Percentiles rank a stretch among this genome's conserved stretches.
Conservation (phyloP, 1,284 basidiomycete genomes). For the Sporisorium sorghi region DNA sequence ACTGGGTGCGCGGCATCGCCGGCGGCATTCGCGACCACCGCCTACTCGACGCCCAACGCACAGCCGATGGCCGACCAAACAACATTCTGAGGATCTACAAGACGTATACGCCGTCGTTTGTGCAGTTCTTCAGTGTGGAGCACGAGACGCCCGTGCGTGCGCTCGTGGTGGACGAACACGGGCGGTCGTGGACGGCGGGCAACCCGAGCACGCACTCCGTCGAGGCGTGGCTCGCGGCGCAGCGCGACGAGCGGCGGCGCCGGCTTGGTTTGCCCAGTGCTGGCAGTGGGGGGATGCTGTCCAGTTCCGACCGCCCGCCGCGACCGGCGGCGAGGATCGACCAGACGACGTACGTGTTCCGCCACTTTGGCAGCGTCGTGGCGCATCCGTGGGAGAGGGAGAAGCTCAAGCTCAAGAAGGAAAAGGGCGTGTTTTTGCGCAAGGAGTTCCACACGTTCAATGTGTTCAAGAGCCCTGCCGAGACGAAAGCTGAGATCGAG, state of each 20-base stretch:
- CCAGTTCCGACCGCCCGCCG: slow-evolving; percentile 26
- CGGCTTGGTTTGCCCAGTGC: slow-evolving; percentile 20
- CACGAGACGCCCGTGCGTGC: slow-evolving; percentile 34
- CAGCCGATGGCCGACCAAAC: slow-evolving; percentile 15
- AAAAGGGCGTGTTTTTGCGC: slow-evolving; percentile 38
- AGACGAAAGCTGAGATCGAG: slow-evolving; percentile 41
- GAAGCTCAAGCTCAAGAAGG: slow-evolving; percentile 36
- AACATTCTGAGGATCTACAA: slow-evolving; percentile 26
- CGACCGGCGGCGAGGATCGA: slow-evolving; percentile 43
- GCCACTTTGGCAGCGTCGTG: slow-evolving; percentile 37
- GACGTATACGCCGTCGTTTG: slow-evolving; percentile 55
- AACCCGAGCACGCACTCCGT: slow-evolving; percentile 34
- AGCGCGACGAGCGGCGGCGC: slow-evolving; percentile 30
- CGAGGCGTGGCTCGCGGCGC: slow-evolving; percentile 37
- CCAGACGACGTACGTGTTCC: slow-evolving; percentile 50
- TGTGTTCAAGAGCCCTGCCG: slow-evolving; percentile 36
- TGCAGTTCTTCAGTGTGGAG: slow-evolving; percentile 41
- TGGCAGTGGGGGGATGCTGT: no score
- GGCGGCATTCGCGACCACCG: slow-evolving; percentile 38
- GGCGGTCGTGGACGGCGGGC: slow-evolving; percentile 51
- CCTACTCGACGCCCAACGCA: slow-evolving; percentile 3
- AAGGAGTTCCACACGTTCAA: slow-evolving; percentile 51
- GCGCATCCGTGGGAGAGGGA: slow-evolving; percentile 52
- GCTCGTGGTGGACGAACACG: slow-evolving; percentile 42
- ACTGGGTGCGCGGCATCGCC: slow-evolving; percentile 52